A percentile compares a stretch with the other conserved stretches of the same genome.
phyloP scores from a whole-genome alignment of 2,329 filamentous ascomycete genomes.

The Trichoderma asperellum region DNA sequence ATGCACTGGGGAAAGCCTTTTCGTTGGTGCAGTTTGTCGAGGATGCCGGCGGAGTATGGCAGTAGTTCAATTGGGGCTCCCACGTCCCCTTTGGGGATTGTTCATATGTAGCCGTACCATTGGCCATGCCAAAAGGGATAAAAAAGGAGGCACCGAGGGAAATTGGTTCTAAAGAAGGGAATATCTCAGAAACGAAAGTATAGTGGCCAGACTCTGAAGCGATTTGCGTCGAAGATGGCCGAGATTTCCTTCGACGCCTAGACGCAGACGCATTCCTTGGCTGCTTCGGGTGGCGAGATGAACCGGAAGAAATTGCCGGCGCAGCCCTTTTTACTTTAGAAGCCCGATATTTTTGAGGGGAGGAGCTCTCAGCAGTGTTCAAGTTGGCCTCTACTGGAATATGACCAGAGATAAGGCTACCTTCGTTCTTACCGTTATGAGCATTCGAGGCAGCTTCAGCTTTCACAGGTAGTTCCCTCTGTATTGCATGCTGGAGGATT shows the following conservation, averaged over 20 bases:
- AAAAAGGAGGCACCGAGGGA: neutral
- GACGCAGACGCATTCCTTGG: neutral
- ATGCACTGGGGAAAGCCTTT: neutral
- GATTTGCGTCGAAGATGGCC: neutral
- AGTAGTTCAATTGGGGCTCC: neutral
- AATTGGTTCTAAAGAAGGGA: neutral
- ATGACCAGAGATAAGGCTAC: neutral
- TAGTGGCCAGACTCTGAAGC: neutral
- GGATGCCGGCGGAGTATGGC: neutral
- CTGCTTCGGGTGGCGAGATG: neutral
- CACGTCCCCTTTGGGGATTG: neutral
- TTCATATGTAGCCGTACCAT: neutral
- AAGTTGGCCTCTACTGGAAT: neutral
- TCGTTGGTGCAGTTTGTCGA: neutral
- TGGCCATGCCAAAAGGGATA: neutral
- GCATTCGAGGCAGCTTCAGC: neutral
- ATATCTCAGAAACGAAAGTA: neutral
- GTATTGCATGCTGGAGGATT: conserved; percentile 2
- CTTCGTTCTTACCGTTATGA: neutral
- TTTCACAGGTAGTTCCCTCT: neutral
- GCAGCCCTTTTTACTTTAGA: neutral
- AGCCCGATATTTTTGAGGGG: neutral
- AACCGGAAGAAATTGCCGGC: neutral
- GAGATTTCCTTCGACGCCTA: neutral
- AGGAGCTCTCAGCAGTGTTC: neutral